Percentiles rank a stretch among this genome's conserved stretches.
Evolutionary conservation across 192 early-diverging fungal genomes (phyloP).

Genomic region (Gaertneriomyces sp.): DNA sequence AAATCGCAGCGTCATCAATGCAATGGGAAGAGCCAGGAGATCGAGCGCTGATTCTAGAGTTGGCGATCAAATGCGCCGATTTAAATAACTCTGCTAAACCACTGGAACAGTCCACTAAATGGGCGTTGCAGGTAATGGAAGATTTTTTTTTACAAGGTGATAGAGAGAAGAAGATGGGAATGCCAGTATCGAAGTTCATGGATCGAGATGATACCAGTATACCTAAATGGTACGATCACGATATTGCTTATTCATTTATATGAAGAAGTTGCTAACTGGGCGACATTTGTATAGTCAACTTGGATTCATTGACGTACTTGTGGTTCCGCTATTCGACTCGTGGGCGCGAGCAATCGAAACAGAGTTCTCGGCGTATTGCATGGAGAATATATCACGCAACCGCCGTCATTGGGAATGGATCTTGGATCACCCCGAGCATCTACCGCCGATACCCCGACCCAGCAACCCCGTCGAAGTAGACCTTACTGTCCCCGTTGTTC

Average conservation of each 20-base stretch:
- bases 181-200: conserved; percentile 62
- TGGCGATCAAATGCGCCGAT: conserved; percentile 61
- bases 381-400: conserved; percentile 48
- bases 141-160: conserved; percentile 62
- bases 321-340: conserved; percentile 49
- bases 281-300: conserved; percentile 39
- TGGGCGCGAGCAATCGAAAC: conserved; percentile 48
- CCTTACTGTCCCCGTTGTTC: too few relatives aligned
- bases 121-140: conserved; percentile 55
- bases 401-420: conserved; percentile 46
- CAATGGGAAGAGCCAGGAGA: conserved; percentile 47
- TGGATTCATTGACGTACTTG: conserved; percentile 58
- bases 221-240: conserved; percentile 48
- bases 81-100: conserved; percentile 55
- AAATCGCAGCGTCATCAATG: conserved; percentile 44
- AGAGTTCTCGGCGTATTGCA: conserved; percentile 38
- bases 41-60: conserved; percentile 46
- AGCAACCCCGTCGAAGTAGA: too few relatives aligned
- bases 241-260: background rate
- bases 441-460: conserved; percentile 17
- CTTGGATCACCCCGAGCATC: conserved; percentile 40
- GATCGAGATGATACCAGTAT: conserved; percentile 55
- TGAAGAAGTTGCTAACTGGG: background rate
- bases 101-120: conserved; percentile 36
- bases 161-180: conserved; percentile 42